Conservation (phyloP, 768 basidiomycete species). For the Scleroderma citrinum region DNA sequence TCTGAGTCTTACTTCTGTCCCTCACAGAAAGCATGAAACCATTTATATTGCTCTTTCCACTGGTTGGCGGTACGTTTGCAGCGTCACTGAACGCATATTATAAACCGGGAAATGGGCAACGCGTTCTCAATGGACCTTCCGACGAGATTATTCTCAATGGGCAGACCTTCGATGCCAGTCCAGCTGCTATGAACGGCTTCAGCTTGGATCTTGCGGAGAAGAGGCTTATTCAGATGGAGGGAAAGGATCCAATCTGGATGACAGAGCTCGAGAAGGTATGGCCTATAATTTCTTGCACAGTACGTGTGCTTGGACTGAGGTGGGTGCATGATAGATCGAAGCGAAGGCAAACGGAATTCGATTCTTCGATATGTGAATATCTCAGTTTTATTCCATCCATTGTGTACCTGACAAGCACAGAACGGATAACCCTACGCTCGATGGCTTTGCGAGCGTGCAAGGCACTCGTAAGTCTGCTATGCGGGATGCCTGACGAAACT, state of each 20-base stretch:
- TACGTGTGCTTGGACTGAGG: background rate
- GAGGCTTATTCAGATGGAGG: slow-evolving; percentile 73
- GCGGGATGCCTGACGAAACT: background rate
- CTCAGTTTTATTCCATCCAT: slow-evolving; percentile 2
- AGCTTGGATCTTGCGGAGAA: slow-evolving; percentile 64
- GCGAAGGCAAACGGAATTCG: slow-evolving; percentile 71
- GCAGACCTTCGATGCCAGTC: slow-evolving; percentile 17
- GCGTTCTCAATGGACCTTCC: background rate
- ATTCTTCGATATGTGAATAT: slow-evolving; percentile 80
- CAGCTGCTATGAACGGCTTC: slow-evolving; percentile 40
- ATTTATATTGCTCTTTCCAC: background rate
- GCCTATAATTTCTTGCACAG: background rate
- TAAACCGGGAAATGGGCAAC: background rate
- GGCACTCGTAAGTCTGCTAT: slow-evolving; percentile 32
- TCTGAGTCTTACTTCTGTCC: background rate
- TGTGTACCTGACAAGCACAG: slow-evolving; percentile 32
- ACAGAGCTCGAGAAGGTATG: slow-evolving; percentile 84
- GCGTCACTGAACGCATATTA: background rate
- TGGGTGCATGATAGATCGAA: slow-evolving; percentile 47
- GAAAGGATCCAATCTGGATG: slow-evolving; percentile 68
- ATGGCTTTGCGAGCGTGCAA: slow-evolving; percentile 33
- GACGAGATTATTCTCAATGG: slow-evolving; percentile 24
- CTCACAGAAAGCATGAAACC: background rate
- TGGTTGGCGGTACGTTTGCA: background rate
- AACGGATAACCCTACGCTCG: slow-evolving; percentile 68